Evolutionary conservation across 768 basidiomycete species (phyloP).

Genomic region (Russula emetica): DNA sequence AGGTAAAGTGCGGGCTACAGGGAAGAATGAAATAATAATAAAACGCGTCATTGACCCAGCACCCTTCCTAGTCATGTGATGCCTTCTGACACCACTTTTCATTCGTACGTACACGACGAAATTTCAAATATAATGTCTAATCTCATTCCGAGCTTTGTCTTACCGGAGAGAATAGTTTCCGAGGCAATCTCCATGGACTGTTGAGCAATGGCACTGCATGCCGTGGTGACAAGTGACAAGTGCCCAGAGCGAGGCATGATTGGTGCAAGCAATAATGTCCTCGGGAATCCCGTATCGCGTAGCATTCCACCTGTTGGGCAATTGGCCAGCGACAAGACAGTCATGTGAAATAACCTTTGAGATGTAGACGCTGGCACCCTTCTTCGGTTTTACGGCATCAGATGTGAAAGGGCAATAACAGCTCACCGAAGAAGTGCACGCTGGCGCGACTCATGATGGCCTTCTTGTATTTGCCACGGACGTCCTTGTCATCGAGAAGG

Average conservation of each 20-base stretch:
- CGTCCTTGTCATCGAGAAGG: slow-evolving; percentile 97
- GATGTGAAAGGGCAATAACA: not conserved
- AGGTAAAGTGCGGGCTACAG: too few relatives aligned
- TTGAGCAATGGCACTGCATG: slow-evolving; percentile 80
- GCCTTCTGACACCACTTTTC: too few relatives aligned
- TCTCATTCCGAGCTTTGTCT: too few relatives aligned
- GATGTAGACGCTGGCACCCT: slow-evolving; percentile 86
- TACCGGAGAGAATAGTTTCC: slow-evolving; percentile 89
- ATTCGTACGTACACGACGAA: too few relatives aligned
- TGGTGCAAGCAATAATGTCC: slow-evolving; percentile 92
- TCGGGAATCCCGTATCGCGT: slow-evolving; percentile 95
- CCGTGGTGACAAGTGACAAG: slow-evolving; percentile 87
- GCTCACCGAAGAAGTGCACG: slow-evolving; percentile 83
- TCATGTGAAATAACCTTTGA: slow-evolving; percentile 96
- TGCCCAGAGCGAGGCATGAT: slow-evolving; percentile 92
- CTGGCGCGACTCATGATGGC: slow-evolving; percentile 89
- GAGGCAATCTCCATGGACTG: slow-evolving; percentile 99
- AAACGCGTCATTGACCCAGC: too few relatives aligned
- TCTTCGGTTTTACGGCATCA: slow-evolving; percentile 87
- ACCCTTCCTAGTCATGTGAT: too few relatives aligned
- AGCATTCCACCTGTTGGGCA: slow-evolving; percentile 97
- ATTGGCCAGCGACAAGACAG: slow-evolving; percentile 90
- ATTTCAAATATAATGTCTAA: too few relatives aligned
- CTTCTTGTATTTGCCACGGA: slow-evolving; percentile 89
- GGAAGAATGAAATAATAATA: too few relatives aligned